Evolutionary conservation across 768 basidiomycete species (phyloP).

Genomic region (Inosperma sp.): DNA sequence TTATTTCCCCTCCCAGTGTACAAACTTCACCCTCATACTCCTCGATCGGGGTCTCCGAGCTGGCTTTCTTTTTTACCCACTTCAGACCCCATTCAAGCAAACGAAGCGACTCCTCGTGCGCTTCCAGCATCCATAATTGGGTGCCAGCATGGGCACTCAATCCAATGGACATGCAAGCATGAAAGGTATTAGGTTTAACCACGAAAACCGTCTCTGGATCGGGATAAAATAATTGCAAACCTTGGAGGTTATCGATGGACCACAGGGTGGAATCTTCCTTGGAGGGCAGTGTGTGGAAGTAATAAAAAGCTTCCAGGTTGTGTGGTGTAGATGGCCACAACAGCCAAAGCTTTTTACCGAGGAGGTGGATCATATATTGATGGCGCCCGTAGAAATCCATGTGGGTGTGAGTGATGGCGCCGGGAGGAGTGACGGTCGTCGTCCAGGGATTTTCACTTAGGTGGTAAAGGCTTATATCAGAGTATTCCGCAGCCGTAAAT

Average conservation of each 20-base stretch:
- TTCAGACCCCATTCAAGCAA: not conserved
- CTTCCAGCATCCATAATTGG: not conserved
- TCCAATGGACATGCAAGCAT: not conserved
- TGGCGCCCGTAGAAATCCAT: not conserved
- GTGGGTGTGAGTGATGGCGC: not conserved
- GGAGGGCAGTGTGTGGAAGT: not conserved
- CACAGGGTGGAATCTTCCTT: not conserved
- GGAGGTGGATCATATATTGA: slow-evolving; percentile 1
- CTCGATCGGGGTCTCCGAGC: not conserved
- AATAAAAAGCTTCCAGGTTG: not conserved
- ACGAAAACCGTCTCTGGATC: not conserved
- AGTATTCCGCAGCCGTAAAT: not conserved
- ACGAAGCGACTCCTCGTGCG: not conserved
- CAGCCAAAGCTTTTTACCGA: slow-evolving; percentile 3
- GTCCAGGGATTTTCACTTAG: not conserved
- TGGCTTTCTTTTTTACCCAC: not conserved
- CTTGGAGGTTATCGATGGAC: not conserved
- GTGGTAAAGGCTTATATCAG: not conserved
- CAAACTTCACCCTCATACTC: not conserved
- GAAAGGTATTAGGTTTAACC: not conserved
- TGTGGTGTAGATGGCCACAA: not conserved
- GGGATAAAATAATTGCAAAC: not conserved
- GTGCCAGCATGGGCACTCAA: not conserved
- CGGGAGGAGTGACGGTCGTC: not conserved
- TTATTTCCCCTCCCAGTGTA: not conserved